A percentile compares a stretch with the other conserved stretches of the same genome.
phyloP scores from a whole-genome alignment of 2,329 filamentous ascomycete genomes.

The Phialemoniopsis sp. region DNA sequence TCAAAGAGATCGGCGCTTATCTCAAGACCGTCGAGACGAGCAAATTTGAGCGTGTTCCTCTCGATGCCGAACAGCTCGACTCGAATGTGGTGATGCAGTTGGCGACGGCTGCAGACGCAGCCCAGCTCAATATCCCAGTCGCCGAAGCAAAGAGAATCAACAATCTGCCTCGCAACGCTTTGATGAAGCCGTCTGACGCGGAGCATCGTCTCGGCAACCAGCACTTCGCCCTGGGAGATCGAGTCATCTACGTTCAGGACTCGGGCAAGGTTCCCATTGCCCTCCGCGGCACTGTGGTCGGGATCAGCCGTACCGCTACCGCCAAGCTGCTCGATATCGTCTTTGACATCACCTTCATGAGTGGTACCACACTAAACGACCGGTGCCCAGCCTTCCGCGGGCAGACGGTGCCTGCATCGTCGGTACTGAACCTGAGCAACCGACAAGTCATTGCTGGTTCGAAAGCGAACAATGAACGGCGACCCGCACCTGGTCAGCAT shows the following conservation, averaged over 20 bases:
- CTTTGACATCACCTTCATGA: slow-evolving; percentile 96
- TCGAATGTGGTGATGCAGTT: slow-evolving; percentile 82
- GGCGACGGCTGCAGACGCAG: slow-evolving; percentile 66
- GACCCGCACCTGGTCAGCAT: slow-evolving; percentile 41
- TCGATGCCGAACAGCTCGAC: slow-evolving; percentile 95
- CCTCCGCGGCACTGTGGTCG: slow-evolving; percentile 87
- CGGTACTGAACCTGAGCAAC: slow-evolving; percentile 81
- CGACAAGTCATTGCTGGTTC: slow-evolving; percentile 74
- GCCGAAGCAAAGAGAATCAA: slow-evolving; percentile 66
- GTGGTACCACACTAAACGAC: slow-evolving; percentile 84
- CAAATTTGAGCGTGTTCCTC: slow-evolving; percentile 89
- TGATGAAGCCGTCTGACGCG: slow-evolving; percentile 93
- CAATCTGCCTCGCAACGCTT: slow-evolving; percentile 77
- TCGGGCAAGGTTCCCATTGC: slow-evolving; percentile 94
- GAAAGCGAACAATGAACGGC: slow-evolving; percentile 51
- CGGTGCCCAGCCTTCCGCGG: slow-evolving; percentile 91
- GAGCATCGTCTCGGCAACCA: slow-evolving; percentile 88
- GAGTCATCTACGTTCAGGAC: slow-evolving; percentile 87
- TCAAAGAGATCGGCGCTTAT: slow-evolving; percentile 94
- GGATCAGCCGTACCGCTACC: slow-evolving; percentile 82
- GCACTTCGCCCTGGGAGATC: slow-evolving; percentile 78
- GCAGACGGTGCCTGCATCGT: slow-evolving; percentile 83
- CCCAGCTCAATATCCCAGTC: slow-evolving; percentile 43
- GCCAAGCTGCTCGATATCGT: slow-evolving; percentile 84
- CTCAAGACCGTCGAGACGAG: slow-evolving; percentile 82